Evolutionary conservation across 192 early-diverging fungal species (phyloP), one percentile per base, ranked within the genome.

Genomic region (Dissophora ornata): DNA sequence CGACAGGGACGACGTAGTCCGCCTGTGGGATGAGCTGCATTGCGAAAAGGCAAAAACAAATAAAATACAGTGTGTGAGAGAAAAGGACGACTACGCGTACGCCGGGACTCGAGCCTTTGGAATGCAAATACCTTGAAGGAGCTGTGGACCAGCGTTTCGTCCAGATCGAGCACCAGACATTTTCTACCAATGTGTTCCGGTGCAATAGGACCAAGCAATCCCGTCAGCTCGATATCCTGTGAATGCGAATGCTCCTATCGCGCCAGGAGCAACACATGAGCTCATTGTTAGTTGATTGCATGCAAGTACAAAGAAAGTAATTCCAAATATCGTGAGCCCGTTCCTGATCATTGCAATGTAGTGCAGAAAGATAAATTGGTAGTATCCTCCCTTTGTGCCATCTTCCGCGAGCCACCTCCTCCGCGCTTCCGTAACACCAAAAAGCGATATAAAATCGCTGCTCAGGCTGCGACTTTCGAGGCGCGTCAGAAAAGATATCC

Each of bases 61-160:
- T 18, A 52, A 13, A 9, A 13, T 38, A 9, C 9, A 45, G 44
- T 45, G 34, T 24, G n/a, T n/a, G n/a, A n/a, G n/a, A n/a, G n/a
- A n/a, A n/a, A n/a, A n/a, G n/a, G n/a, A n/a, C n/a, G n/a, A n/a
- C n/a, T n/a, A n/a, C n/a, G n/a, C n/a, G n/a, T n/a, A n/a, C n/a
- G n/a, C n/a, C n/a, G n/a, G n/a, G n/a, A n/a, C n/a, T n/a, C n/a
- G n/a, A n/a, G n/a, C n/a, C n/a, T n/a, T 45, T n/a, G 44, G 6
- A 9, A 10, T 16, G 44, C 9, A 9, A 19, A 59, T 79, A 86
- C 87, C 87, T 94, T 94, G 87, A 99, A 98, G 21, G 95, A 96
- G 80, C 92, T 94, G 80, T 99, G 97, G 22, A 99, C 95, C 15
- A 99, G 87, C 0, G 97, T 99, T 69, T 99, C 97, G 83, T 99